Conservation (phyloP, 2,329 filamentous ascomycete species). For the Cadophora malorum region DNA sequence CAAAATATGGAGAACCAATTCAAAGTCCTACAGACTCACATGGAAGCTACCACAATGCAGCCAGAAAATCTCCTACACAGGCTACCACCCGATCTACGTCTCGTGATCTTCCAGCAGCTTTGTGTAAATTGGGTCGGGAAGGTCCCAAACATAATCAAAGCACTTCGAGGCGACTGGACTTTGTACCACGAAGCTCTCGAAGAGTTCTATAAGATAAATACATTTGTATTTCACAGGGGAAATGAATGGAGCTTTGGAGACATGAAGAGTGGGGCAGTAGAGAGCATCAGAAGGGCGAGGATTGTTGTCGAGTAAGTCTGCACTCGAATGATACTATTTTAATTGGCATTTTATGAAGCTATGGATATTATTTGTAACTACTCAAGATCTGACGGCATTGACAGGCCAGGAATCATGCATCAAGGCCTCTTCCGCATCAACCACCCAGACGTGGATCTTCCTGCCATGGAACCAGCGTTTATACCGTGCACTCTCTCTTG, state of each 20-base stretch:
- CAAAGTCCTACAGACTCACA: too few species aligned
- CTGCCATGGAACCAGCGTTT: neutral
- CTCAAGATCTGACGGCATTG: neutral
- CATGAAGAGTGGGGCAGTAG: neutral
- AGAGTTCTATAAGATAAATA: neutral
- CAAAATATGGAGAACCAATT: neutral
- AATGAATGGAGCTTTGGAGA: slow-evolving; percentile 10
- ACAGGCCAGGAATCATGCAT: slow-evolving; percentile 11
- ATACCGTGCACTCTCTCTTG: neutral
- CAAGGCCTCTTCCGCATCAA: neutral
- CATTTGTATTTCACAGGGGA: neutral
- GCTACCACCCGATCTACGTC: neutral
- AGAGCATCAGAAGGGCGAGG: slow-evolving; percentile 5
- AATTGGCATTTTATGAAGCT: too few species aligned
- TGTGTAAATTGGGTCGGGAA: neutral
- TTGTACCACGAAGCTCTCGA: slow-evolving; percentile 9
- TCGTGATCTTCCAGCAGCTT: neutral
- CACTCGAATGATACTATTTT: too few species aligned
- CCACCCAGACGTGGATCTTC: neutral
- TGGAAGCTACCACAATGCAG: neutral
- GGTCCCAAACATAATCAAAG: neutral
- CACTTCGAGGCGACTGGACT: neutral
- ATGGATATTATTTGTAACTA: too few species aligned
- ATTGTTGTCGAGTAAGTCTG: slow-evolving; percentile 1
- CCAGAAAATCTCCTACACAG: neutral